Evolutionary conservation across 164 flowering plant genomes (phyloP).

Genomic region (Piper betle): DNA sequence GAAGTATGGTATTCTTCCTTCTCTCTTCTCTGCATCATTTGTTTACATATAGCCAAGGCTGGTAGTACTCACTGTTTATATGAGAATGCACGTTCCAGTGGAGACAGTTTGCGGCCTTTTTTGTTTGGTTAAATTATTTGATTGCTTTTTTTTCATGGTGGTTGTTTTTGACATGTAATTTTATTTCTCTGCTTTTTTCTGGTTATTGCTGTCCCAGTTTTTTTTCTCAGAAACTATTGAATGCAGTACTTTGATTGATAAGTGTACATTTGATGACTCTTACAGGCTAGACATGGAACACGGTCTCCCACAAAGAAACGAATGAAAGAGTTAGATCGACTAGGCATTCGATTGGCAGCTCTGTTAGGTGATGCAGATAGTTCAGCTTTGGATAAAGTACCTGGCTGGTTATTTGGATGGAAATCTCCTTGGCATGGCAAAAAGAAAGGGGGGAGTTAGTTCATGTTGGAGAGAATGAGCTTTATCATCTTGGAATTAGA

Average conservation of each 20-base stretch:
- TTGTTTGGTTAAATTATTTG: too few relatives aligned
- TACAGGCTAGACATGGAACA: constrained; percentile 92
- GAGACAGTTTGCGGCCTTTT: not conserved
- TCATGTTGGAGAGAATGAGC: constrained; percentile 64
- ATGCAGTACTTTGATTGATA: not conserved
- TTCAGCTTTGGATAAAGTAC: constrained; percentile 23
- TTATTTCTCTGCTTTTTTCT: not conserved
- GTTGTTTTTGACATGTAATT: not conserved
- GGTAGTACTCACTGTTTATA: too few relatives aligned
- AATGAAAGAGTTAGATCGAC: constrained; percentile 47
- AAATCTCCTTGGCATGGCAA: constrained; percentile 92
- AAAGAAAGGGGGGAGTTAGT: constrained; percentile 64
- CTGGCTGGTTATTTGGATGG: constrained; percentile 79
- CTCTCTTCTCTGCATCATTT: too few relatives aligned
- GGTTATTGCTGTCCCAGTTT: not conserved
- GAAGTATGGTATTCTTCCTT: too few relatives aligned
- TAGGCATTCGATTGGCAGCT: constrained; percentile 36
- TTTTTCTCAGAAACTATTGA: not conserved
- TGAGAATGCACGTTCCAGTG: not conserved
- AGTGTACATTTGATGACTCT: not conserved
- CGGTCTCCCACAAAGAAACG: constrained; percentile 89
- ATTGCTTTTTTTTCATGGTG: too few relatives aligned
- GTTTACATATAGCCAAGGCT: too few relatives aligned
- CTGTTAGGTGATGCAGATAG: constrained; percentile 36
- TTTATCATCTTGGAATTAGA: constrained; percentile 68